These are phyloP conservation scores for Scedosporium apiospermum DNA, from an alignment of 2,329 filamentous ascomycete genomes.

Conservation along the genomic window DNA sequence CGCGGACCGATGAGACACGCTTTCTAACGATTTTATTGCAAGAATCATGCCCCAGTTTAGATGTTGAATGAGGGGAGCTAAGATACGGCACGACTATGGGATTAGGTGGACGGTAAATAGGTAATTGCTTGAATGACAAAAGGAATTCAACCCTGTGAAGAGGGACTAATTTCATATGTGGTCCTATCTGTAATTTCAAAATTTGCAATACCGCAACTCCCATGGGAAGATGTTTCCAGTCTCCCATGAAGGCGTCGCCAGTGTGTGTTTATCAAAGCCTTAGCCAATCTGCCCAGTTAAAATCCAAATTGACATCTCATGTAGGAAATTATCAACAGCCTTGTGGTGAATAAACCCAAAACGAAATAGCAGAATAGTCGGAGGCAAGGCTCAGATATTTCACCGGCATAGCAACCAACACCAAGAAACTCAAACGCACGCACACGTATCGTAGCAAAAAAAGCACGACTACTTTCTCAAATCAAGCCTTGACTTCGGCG, in stretches of 20 bases:
- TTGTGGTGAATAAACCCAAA: background rate
- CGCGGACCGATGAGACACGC: background rate
- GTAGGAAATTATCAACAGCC: background rate
- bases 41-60: background rate
- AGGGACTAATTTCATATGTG: background rate
- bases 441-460: background rate
- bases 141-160: background rate
- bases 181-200: background rate
- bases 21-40: background rate
- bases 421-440: constrained; percentile 1
- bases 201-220: background rate
- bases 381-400: background rate
- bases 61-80: background rate
- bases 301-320: background rate
- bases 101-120: background rate
- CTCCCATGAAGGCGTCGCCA: background rate
- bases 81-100: background rate
- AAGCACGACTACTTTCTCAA: constrained; percentile 4
- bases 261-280: background rate
- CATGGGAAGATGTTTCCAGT: background rate
- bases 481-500: constrained; percentile 1
- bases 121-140: background rate
- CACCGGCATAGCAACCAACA: background rate
- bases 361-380: background rate
- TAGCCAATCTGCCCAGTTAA: background rate